Base-by-base conservation (phyloP, 345 rosid genomes). In the Aquilaria yunnanensis region DNA sequence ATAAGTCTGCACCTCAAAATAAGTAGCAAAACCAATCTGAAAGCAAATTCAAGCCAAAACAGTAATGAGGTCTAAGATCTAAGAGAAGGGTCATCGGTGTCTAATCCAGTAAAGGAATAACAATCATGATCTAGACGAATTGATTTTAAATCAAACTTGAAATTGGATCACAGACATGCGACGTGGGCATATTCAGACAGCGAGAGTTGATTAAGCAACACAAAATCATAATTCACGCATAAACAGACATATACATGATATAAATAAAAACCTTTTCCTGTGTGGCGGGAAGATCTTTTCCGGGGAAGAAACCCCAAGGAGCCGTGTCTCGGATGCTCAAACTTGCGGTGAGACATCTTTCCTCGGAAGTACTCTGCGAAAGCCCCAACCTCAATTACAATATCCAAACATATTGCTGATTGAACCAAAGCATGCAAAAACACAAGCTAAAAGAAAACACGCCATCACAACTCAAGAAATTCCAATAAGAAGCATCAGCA, bases 291-390 rank as follows among this genome's bases (percentile, higher is more conserved):
- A 51, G 95, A 83, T 56, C 98, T 75, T 71, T 92, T 89, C 78
- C 95, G 83, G 8, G 95, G 96, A 63, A 92, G 95, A 65, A 92
- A 92, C 56, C 98, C 98, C 71, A 92, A 69, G 48, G 98, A 92
- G 43, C 96, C 98, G 59, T 89, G 96, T 66, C 96, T 80, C 13
- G 92, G 95, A 78, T 92, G 95, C 74, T 92, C 92, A 82, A 92
- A 87, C 81, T 92, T 92, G 68, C 98, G 80, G 74, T 92, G 98
- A 69, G 97, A 92, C 97, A 89, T 89, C 57, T 70, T 75, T 64
- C 70, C 65, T 57, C 4, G 14, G 32, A 32, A 62, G 14, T 50
- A 10, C 54, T 62, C 80, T 76, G 77, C 62, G 60, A 73, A 34
- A 70, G 66, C 16, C 68, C 14, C 11, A 10, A 54, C 33, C 49